Percentiles rank a stretch among this genome's conserved stretches.
Conservation (phyloP, 441 rosid species). For the Bruguiera hainesii region DNA sequence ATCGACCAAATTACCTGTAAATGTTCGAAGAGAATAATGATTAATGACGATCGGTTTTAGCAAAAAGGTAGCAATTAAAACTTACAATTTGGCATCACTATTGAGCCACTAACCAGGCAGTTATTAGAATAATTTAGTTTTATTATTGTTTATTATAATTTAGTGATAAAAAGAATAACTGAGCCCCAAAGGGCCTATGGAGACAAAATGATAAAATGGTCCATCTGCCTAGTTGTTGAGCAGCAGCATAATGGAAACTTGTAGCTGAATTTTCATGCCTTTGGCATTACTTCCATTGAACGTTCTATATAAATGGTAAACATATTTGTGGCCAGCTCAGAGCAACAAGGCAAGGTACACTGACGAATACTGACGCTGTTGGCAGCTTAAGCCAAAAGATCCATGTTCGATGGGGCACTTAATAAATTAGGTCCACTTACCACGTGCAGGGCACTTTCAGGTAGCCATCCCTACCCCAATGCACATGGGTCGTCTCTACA, state of each 20-base stretch:
- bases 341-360: neutral
- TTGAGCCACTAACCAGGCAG: neutral
- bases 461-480: neutral
- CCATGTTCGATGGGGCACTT: neutral
- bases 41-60: neutral
- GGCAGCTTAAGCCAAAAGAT: neutral
- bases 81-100: neutral
- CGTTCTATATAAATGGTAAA: neutral
- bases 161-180: neutral
- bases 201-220: constrained; percentile 21
- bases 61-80: neutral
- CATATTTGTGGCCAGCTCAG: constrained; percentile 17
- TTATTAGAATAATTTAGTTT: constrained; percentile 12
- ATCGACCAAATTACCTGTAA: too few species aligned
- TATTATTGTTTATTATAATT: too few species aligned
- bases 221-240: constrained; percentile 36
- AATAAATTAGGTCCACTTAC: constrained; percentile 25
- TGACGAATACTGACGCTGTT: neutral
- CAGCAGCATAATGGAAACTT: constrained; percentile 20
- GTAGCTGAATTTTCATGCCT: neutral
- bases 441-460: constrained; percentile 23
- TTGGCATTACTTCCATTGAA: neutral
- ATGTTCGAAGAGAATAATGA: too few species aligned
- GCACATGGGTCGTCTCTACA: too few species aligned
- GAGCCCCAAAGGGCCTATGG: neutral